Evolutionary conservation across 1,139 yeast genomes (phyloP), one percentile per base, ranked within the genome.

Genomic region (Zygosaccharomyces pseudobailii): DNA sequence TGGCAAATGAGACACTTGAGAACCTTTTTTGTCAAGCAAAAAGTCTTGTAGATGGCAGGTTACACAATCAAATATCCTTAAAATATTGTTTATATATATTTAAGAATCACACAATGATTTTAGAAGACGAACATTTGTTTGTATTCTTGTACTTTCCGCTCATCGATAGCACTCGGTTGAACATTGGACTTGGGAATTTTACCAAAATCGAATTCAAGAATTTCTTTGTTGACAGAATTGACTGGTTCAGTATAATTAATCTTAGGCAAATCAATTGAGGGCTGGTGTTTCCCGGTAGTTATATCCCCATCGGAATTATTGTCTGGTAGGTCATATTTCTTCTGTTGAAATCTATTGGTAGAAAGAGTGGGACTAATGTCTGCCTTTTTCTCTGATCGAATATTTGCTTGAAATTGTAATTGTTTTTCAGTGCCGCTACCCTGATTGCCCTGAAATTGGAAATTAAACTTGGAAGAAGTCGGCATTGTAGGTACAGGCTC

Each of bases 1-100:
- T 84, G 88, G 82, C 92, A 85, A 67, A 65, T 82, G 62, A 71
- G 75, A 52, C 84, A 80, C 49, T 69, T 83, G 51, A 77, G 80
- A 57, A 69, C 81, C 19, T 82, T 82, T 70, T 83, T 83, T 60
- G 76, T 79, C 46, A 82, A 82, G 65, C 84, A 80, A 61, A 82
- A 82, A 63, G 74, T 80, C 32, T 80, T 80, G 45, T 80, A 70
- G 61, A 13, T 21, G 10, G 10, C 9, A 22, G 30, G 25, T 4
- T 20, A 13, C 17, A 8, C 1, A 24, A 1, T 24, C 6, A 24
- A 9, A 9, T 13, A 21, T 21, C 20, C 23, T 36, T 31, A n/a
- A 34, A 37, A 25, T 30, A 23, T 43, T 10, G 22, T 36, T 23
- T 30, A 23, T 41, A 44, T 42, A 42, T 45, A 40, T 17, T 21